A percentile compares a stretch with the other conserved stretches of the same genome.
These are phyloP conservation scores for Caryopteris hybrid DNA, from an alignment of 305 asterid genomes.

Conservation along the genomic window DNA sequence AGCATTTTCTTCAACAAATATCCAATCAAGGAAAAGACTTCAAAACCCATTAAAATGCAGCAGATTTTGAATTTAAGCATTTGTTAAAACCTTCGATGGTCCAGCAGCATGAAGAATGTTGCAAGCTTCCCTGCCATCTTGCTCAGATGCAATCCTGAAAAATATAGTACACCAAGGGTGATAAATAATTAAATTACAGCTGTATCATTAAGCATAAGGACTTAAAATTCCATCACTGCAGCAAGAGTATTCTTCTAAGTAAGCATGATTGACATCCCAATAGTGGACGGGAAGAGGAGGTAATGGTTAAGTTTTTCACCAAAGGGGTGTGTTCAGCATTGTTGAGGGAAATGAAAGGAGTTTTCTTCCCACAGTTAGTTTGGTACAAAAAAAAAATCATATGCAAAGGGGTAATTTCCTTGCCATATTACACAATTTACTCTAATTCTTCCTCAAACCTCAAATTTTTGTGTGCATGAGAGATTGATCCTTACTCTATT, in stretches of 20 bases:
- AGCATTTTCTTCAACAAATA: background rate
- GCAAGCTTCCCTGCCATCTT: slow-evolving; percentile 96
- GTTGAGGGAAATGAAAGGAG: background rate
- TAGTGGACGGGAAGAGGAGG: background rate
- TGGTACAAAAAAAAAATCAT: background rate
- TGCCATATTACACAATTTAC: background rate
- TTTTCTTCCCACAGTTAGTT: background rate
- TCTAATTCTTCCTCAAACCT: background rate
- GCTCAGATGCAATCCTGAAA: slow-evolving; percentile 72
- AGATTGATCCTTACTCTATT: background rate
- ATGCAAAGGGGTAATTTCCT: background rate
- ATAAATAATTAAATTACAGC: background rate
- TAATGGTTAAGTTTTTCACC: background rate
- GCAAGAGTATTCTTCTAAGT: background rate
- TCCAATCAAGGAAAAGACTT: background rate
- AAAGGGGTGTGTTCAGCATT: background rate
- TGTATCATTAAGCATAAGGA: background rate
- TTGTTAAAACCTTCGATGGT: slow-evolving; percentile 72
- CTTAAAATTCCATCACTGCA: background rate
- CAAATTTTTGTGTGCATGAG: background rate
- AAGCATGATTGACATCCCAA: background rate
- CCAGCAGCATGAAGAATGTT: slow-evolving; percentile 90
- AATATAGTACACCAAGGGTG: background rate
- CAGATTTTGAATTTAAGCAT: slow-evolving; percentile 13
- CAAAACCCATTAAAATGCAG: slow-evolving; percentile 8